A percentile compares a stretch with the other conserved stretches of the same genome.
These are phyloP conservation scores for Chaetomiaceae sp. DNA, from an alignment of 2,329 filamentous ascomycete genomes.

Conservation along the genomic window DNA sequence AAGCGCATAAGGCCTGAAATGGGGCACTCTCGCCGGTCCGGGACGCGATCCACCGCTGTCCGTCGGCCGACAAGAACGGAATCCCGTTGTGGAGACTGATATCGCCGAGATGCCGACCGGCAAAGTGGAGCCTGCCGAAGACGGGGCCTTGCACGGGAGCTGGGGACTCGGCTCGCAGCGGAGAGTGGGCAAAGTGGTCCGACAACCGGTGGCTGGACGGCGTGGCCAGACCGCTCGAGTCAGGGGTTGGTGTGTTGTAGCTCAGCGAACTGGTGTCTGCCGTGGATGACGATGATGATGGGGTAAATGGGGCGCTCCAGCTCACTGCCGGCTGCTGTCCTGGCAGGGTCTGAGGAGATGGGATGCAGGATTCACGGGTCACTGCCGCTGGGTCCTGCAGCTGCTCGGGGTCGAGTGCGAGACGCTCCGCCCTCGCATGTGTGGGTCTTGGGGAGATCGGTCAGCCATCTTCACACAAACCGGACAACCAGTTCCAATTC, in stretches of 20 bases:
- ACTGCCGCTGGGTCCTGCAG: not conserved
- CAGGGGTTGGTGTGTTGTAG: not conserved
- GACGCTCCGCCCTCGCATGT: too few species aligned
- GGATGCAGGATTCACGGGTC: not conserved
- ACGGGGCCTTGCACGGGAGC: conserved; percentile 1
- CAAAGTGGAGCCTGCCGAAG: conserved; percentile 41
- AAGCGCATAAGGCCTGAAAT: conserved; percentile 26
- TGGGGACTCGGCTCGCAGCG: conserved; percentile 2
- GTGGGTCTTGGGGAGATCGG: too few species aligned
- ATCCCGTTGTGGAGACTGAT: conserved; percentile 45
- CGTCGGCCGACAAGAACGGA: conserved; percentile 44
- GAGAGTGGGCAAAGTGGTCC: conserved; percentile 6
- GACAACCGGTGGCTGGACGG: conserved; percentile 3
- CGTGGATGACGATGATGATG: conserved; percentile 1
- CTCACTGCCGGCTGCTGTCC: not conserved
- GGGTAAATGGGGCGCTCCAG: conserved; percentile 1
- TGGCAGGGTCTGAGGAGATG: not conserved
- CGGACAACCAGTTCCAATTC: too few species aligned
- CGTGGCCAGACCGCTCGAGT: not conserved
- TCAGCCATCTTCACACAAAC: too few species aligned
- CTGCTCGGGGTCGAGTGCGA: too few species aligned
- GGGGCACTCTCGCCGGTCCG: conserved; percentile 38
- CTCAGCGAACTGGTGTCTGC: not conserved
- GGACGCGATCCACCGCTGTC: conserved; percentile 44
- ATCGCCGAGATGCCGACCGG: conserved; percentile 42